phyloP scores from a whole-genome alignment of 164 flowering plant species.

The Kingdonia uniflora region DNA sequence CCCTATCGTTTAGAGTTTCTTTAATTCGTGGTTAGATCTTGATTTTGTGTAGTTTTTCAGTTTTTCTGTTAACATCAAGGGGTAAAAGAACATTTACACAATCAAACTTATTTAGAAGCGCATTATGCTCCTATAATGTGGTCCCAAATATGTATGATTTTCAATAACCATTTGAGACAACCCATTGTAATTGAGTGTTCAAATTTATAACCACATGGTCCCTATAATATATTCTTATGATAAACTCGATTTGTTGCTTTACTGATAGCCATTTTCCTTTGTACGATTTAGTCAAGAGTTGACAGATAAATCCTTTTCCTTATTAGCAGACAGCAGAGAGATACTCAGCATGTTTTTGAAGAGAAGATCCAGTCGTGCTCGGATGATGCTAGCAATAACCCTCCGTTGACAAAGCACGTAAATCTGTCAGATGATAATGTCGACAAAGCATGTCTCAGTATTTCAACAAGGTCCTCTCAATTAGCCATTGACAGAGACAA shows the following conservation, averaged over 20 bases:
- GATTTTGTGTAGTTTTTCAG: too few species aligned
- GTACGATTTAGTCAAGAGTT: background rate
- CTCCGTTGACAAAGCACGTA: slow-evolving; percentile 66
- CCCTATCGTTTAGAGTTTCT: too few species aligned
- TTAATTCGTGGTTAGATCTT: too few species aligned
- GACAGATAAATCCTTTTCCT: background rate
- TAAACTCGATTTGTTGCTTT: too few species aligned
- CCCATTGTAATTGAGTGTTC: too few species aligned
- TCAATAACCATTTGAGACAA: too few species aligned
- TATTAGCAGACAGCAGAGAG: slow-evolving; percentile 51
- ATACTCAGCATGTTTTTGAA: slow-evolving; percentile 53
- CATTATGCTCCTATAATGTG: background rate
- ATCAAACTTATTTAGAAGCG: background rate
- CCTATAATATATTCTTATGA: too few species aligned
- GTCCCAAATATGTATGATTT: background rate
- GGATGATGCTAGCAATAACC: slow-evolving; percentile 20
- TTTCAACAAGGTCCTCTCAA: slow-evolving; percentile 42
- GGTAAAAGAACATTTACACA: too few species aligned
- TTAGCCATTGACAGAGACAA: slow-evolving; percentile 31
- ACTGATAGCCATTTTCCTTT: too few species aligned
- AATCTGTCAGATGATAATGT: slow-evolving; percentile 69
- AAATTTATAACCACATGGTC: too few species aligned
- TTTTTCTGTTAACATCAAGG: too few species aligned
- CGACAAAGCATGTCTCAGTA: slow-evolving; percentile 85
- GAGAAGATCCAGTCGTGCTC: slow-evolving; percentile 59